Evolutionary conservation across 192 early-diverging fungal genomes (phyloP).

Genomic region (Physocladia obscura): DNA sequence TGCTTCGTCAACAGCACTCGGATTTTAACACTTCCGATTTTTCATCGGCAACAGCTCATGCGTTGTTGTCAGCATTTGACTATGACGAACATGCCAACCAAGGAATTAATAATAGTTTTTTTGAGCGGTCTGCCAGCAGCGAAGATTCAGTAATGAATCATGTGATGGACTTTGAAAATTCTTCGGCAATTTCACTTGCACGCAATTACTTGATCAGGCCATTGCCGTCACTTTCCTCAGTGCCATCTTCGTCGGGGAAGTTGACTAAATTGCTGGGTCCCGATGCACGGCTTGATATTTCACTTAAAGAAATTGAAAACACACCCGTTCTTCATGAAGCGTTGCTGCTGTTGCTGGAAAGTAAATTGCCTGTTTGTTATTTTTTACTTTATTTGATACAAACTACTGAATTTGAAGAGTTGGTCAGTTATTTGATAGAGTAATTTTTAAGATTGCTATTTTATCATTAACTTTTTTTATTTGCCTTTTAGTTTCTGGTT

Average conservation of each 20-base stretch:
- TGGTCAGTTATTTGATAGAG: conserved; percentile 24
- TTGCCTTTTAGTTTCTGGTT: conserved; percentile 19
- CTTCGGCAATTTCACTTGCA: neutral
- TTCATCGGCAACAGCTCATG: neutral
- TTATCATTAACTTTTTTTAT: neutral
- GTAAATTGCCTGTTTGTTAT: conserved; percentile 28
- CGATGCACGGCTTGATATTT: conserved; percentile 5
- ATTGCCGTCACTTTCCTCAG: neutral
- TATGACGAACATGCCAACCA: neutral
- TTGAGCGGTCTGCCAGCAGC: neutral
- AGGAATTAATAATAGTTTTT: neutral
- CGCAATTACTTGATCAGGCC: conserved; percentile 3
- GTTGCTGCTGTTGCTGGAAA: conserved; percentile 14
- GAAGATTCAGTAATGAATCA: neutral
- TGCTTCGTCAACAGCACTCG: too few species aligned
- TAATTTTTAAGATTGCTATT: too few species aligned
- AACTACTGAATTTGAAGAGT: conserved; percentile 9
- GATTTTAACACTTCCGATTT: neutral
- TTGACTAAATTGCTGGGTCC: conserved; percentile 5
- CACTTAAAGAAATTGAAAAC: conserved; percentile 22
- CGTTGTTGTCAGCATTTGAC: too few species aligned
- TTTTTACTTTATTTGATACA: conserved; percentile 27
- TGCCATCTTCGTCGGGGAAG: conserved; percentile 11
- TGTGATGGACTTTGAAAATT: neutral
- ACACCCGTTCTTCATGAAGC: neutral